Evolutionary conservation across 306 rosid genomes (phyloP).

Genomic region (Dryas drummondii): DNA sequence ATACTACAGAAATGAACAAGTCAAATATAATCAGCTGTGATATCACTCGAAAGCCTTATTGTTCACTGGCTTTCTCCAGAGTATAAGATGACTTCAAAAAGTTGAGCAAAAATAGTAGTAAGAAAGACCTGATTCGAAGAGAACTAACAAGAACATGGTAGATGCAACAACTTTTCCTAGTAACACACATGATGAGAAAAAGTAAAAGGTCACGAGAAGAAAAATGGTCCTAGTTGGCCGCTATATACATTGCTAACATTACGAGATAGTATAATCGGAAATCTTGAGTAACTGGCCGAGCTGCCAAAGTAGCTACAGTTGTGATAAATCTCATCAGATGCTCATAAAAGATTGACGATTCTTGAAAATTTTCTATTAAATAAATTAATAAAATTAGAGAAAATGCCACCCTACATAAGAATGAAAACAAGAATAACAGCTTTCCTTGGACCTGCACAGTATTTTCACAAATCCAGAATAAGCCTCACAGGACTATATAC

Average conservation of each 20-base stretch:
- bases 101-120: neutral
- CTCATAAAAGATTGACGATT: neutral
- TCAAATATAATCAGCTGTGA: constrained; percentile 1
- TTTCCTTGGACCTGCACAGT: neutral
- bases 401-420: neutral
- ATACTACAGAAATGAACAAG: constrained; percentile 45
- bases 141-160: neutral
- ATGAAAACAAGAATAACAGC: neutral
- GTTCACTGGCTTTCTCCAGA: neutral
- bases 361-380: neutral
- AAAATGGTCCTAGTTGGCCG: neutral
- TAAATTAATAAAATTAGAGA: neutral
- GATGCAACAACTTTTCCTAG: neutral
- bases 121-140: neutral
- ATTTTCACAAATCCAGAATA: neutral
- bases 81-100: neutral
- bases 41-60: neutral
- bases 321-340: neutral
- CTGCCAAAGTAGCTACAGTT: too few relatives aligned
- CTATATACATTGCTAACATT: neutral
- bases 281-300: too few relatives aligned
- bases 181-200: neutral
- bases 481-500: neutral
- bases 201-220: neutral
- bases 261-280: neutral